Evolutionary conservation across 2,329 filamentous ascomycete genomes (phyloP).

Genomic region (Pseudocercospora eumusae): DNA sequence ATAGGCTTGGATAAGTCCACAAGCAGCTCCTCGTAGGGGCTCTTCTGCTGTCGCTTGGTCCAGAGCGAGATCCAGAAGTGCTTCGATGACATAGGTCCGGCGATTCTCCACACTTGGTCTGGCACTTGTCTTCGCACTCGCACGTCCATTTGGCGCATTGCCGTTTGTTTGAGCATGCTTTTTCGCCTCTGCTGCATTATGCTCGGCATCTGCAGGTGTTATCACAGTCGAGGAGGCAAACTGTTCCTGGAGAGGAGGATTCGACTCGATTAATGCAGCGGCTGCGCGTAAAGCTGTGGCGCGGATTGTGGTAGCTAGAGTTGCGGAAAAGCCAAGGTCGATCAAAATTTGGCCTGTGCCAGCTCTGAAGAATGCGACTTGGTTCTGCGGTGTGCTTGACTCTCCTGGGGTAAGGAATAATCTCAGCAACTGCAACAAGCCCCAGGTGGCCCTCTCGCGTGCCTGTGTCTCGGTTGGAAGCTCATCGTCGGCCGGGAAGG

Average conservation of each 20-base stretch:
- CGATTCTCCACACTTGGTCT: conserved; percentile 42
- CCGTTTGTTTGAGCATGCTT: conserved; percentile 34
- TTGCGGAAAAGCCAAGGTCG: conserved; percentile 75
- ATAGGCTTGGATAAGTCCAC: conserved; percentile 90
- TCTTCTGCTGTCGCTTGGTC: conserved; percentile 67
- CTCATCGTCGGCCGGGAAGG: conserved; percentile 49
- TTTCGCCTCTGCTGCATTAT: conserved; percentile 24
- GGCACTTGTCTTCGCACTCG: conserved; percentile 31
- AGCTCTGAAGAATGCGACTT: conserved; percentile 80
- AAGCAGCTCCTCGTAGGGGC: conserved; percentile 79
- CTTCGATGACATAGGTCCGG: conserved; percentile 83
- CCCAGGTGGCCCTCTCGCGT: conserved; percentile 91
- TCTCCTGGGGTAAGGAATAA: conserved; percentile 84
- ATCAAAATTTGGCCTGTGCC: conserved; percentile 77
- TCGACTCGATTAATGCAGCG: conserved; percentile 83
- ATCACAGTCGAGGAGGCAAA: conserved; percentile 83
- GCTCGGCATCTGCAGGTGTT: conserved; percentile 24
- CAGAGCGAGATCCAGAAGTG: conserved; percentile 78
- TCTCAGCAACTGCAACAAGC: conserved; percentile 79
- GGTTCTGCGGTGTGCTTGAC: conserved; percentile 77
- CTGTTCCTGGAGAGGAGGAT: conserved; percentile 75
- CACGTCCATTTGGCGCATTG: conserved; percentile 29
- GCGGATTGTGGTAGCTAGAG: conserved; percentile 73
- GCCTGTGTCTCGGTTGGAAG: conserved; percentile 46
- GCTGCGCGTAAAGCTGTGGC: conserved; percentile 84